Evolutionary conservation across 1,284 basidiomycete species (phyloP).

Genomic region (Erythrobasidium hasegawianum): DNA sequence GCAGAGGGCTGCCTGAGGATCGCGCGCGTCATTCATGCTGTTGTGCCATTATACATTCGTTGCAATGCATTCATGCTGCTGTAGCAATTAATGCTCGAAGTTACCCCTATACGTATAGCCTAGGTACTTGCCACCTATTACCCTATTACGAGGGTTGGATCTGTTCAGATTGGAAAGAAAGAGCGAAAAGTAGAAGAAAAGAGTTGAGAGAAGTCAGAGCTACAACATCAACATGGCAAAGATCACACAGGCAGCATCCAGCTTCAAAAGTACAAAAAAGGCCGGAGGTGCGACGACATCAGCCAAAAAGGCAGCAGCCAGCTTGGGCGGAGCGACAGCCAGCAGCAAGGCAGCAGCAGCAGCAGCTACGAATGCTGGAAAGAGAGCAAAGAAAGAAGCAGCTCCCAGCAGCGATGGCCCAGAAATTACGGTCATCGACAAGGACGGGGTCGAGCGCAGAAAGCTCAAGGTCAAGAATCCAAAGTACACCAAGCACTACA

Average conservation of each 20-base stretch:
- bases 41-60: not conserved
- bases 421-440: conserved; percentile 5
- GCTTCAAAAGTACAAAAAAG: not conserved
- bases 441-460: conserved; percentile 10
- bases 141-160: no score
- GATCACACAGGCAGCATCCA: not conserved
- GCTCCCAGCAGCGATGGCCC: conserved; percentile 1
- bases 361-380: conserved; percentile 4
- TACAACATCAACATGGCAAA: not conserved
- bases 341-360: conserved; percentile 9
- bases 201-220: no score
- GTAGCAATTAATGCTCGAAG: not conserved
- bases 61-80: not conserved
- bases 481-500: conserved; percentile 30
- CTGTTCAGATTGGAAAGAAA: no score
- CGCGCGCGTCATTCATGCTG: not conserved
- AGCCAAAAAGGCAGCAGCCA: conserved; percentile 4
- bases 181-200: no score
- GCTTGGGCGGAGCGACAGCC: not conserved
- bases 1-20: not conserved
- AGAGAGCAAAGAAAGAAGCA: conserved; percentile 5
- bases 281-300: not conserved
- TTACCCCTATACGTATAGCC: not conserved
- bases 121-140: not conserved
- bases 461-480: conserved; percentile 16